Conservation (phyloP, 2,329 filamentous ascomycete genomes). For the Xylaria sp. region DNA sequence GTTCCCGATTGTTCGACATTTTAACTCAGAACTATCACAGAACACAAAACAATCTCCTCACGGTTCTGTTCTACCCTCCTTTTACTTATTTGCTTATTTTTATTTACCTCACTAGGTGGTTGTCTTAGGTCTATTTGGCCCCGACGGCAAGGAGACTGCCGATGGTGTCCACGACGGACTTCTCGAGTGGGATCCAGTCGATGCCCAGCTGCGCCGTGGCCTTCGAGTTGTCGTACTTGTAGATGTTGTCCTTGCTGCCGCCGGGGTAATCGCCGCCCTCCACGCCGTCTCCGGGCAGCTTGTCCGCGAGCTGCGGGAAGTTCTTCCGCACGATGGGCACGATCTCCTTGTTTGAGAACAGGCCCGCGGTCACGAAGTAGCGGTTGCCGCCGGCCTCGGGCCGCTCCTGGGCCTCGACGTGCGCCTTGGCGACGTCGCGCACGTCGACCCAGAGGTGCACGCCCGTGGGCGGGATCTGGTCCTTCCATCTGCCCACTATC, state of each 20-base stretch:
- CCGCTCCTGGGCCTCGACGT: slow-evolving; percentile 63
- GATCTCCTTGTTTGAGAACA: slow-evolving; percentile 60
- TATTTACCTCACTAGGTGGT: not conserved
- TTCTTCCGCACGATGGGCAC: slow-evolving; percentile 56
- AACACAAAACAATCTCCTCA: not conserved
- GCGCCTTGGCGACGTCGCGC: slow-evolving; percentile 64
- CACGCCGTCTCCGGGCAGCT: slow-evolving; percentile 58
- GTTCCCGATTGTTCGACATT: not conserved
- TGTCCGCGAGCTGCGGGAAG: slow-evolving; percentile 63
- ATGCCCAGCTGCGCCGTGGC: slow-evolving; percentile 71
- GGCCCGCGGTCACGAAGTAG: slow-evolving; percentile 61
- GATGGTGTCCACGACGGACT: slow-evolving; percentile 71
- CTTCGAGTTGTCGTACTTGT: slow-evolving; percentile 67
- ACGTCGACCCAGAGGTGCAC: slow-evolving; percentile 66
- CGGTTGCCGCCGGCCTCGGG: slow-evolving; percentile 61
- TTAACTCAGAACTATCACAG: not conserved
- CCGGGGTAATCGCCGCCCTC: slow-evolving; percentile 58
- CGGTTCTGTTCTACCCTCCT: not conserved
- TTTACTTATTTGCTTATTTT: slow-evolving; percentile 3
- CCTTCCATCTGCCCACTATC: slow-evolving; percentile 63
- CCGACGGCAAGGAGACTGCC: slow-evolving; percentile 68
- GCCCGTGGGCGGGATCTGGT: slow-evolving; percentile 56
- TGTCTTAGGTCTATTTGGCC: slow-evolving; percentile 33
- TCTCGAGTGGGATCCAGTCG: slow-evolving; percentile 70
- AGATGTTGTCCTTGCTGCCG: slow-evolving; percentile 53